These are phyloP conservation scores for Pouteria campechiana DNA, from an alignment of 179 eudicot species.

Conservation along the genomic window DNA sequence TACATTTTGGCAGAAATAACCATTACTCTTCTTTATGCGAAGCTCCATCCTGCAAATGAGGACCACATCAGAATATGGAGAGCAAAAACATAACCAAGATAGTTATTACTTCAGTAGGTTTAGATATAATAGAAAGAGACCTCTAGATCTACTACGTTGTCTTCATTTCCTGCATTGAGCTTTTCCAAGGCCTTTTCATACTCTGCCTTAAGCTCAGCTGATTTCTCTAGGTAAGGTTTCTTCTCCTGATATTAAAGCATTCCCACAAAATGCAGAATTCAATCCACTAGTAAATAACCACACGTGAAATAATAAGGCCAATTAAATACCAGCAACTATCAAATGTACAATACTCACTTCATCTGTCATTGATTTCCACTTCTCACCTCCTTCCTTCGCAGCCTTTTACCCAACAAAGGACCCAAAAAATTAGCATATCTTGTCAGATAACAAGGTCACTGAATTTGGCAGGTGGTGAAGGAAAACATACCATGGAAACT, in stretches of 20 bases:
- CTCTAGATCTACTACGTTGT: no score
- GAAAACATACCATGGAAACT: constrained; percentile 24
- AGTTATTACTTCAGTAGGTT: no score
- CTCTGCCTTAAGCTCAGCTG: constrained; percentile 62
- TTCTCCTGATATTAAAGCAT: constrained; percentile 65
- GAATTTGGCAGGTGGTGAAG: not conserved
- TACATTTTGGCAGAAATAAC: no score
- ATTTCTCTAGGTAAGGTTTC: constrained; percentile 47
- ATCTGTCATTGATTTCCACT: constrained; percentile 74
- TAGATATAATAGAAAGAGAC: no score
- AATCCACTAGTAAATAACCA: no score
- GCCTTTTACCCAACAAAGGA: constrained; percentile 13
- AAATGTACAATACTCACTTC: constrained; percentile 55
- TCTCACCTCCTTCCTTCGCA: constrained; percentile 83
- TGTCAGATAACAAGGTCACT: not conserved
- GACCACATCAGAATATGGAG: no score
- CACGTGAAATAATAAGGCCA: no score
- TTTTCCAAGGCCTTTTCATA: constrained; percentile 44
- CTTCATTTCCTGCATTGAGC: constrained; percentile 23
- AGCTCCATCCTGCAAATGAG: no score
- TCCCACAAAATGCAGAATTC: no score
- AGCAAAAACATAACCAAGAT: no score
- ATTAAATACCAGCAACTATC: no score
- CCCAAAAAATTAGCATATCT: not conserved
- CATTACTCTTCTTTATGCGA: no score